phyloP scores from a whole-genome alignment of 495 filamentous ascomycete genomes.

The Tuber indicum region DNA sequence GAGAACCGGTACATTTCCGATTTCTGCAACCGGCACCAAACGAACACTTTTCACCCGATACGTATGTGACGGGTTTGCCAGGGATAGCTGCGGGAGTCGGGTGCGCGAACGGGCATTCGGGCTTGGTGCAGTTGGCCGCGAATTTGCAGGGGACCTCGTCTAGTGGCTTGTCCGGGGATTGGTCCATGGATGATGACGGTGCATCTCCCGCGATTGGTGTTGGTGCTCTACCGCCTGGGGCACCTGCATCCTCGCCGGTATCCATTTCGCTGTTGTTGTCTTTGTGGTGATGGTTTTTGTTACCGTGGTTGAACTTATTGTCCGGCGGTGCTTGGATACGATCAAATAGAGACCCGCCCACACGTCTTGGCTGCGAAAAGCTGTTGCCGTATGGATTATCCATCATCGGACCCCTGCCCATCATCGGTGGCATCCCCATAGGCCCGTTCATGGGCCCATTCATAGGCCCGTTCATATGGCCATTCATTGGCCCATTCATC shows the following conservation, averaged over 20 bases:
- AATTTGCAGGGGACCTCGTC: slow-evolving; percentile 72
- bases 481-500: slow-evolving; percentile 32
- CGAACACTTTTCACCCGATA: slow-evolving; percentile 64
- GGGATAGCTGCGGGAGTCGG: slow-evolving; percentile 86
- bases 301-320: slow-evolving; percentile 6
- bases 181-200: slow-evolving; percentile 23
- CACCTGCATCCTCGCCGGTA: slow-evolving; percentile 21
- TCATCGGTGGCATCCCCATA: slow-evolving; percentile 29
- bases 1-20: slow-evolving; percentile 80
- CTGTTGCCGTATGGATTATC: slow-evolving; percentile 41
- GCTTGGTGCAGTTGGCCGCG: slow-evolving; percentile 78
- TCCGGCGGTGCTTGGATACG: slow-evolving; percentile 54
- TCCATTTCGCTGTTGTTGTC: slow-evolving; percentile 22
- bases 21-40: slow-evolving; percentile 92
- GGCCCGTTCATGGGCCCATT: slow-evolving; percentile 15
- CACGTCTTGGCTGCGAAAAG: slow-evolving; percentile 36
- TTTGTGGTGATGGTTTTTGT: slow-evolving; percentile 1
- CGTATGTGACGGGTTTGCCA: slow-evolving; percentile 65
- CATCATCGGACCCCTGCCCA: slow-evolving; percentile 36
- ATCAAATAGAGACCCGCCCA: slow-evolving; percentile 62
- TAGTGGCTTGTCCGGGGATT: slow-evolving; percentile 30
- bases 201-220: slow-evolving; percentile 1
- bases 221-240: neutral
- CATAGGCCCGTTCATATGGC: slow-evolving; percentile 30
- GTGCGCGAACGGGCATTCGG: slow-evolving; percentile 86